These are phyloP conservation scores for Pistacia atlantica DNA, from an alignment of 345 rosid species.

Conservation along the genomic window DNA sequence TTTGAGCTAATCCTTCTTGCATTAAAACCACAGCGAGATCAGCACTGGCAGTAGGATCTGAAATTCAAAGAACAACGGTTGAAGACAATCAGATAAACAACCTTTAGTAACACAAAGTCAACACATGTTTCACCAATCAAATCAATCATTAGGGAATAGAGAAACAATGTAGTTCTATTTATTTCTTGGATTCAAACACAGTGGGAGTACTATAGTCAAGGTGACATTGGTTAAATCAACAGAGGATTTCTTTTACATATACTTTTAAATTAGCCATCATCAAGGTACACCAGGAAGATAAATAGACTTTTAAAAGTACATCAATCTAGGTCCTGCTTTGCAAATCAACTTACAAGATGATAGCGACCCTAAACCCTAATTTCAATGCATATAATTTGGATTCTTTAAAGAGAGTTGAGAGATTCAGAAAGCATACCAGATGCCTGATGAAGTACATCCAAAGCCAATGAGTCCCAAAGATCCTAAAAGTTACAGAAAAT, in stretches of 20 bases:
- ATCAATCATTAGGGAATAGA: neutral
- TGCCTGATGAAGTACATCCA: conserved; percentile 81
- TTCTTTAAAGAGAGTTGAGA: neutral
- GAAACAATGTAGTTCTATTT: neutral
- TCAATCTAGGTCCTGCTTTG: neutral
- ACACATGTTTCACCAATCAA: neutral
- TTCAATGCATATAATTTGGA: neutral
- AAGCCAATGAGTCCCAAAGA: conserved; percentile 87
- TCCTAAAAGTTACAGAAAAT: conserved; percentile 40
- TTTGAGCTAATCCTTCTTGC: conserved; percentile 96
- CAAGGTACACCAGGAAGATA: neutral
- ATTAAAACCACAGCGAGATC: conserved; percentile 87
- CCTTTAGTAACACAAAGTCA: neutral
- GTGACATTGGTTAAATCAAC: neutral
- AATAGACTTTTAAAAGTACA: neutral
- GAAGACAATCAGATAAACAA: neutral
- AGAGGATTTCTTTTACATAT: neutral
- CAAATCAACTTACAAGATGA: too few relatives aligned
- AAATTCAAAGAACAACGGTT: conserved; percentile 22
- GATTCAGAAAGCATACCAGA: conserved; percentile 59
- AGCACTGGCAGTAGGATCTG: conserved; percentile 95
- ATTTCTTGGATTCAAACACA: neutral
- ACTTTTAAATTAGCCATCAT: neutral
- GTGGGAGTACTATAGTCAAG: neutral
- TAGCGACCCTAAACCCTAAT: too few relatives aligned